phyloP scores from a whole-genome alignment of 192 early-diverging fungal genomes.

The Linderina pennispora region DNA sequence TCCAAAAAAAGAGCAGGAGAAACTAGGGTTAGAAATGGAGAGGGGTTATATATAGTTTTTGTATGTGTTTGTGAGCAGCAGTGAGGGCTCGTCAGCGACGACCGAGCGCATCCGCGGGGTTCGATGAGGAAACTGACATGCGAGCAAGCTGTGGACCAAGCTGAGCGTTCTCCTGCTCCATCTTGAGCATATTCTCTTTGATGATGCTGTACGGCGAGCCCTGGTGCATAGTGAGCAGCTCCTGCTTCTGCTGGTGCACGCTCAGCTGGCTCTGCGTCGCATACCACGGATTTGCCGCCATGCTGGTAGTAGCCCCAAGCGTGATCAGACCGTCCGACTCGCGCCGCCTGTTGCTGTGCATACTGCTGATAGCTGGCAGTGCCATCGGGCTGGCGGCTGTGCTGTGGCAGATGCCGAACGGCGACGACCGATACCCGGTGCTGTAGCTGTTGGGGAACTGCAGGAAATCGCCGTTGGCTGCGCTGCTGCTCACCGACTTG shows the following conservation, averaged over 20 bases:
- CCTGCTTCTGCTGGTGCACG: slow-evolving; percentile 8
- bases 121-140: not conserved
- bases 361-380: not conserved
- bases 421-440: slow-evolving; percentile 6
- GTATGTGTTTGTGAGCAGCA: no score
- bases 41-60: no score
- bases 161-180: slow-evolving; percentile 3
- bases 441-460: slow-evolving; percentile 10
- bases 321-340: slow-evolving; percentile 6
- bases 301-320: not conserved
- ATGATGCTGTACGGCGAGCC: slow-evolving; percentile 52
- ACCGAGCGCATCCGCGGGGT: no score
- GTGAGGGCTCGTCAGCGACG: no score
- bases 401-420: slow-evolving; percentile 7
- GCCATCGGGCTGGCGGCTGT: not conserved
- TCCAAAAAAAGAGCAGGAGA: no score
- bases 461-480: not conserved
- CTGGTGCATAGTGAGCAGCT: slow-evolving; percentile 54
- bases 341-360: slow-evolving; percentile 11
- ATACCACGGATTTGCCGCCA: slow-evolving; percentile 1
- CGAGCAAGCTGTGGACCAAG: not conserved
- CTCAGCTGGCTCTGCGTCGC: slow-evolving; percentile 7
- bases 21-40: no score
- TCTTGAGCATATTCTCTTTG: no score
- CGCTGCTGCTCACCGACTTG: not conserved